Conservation (phyloP, 768 basidiomycete genomes). For the Pseudohyphozyma bogoriensis region DNA sequence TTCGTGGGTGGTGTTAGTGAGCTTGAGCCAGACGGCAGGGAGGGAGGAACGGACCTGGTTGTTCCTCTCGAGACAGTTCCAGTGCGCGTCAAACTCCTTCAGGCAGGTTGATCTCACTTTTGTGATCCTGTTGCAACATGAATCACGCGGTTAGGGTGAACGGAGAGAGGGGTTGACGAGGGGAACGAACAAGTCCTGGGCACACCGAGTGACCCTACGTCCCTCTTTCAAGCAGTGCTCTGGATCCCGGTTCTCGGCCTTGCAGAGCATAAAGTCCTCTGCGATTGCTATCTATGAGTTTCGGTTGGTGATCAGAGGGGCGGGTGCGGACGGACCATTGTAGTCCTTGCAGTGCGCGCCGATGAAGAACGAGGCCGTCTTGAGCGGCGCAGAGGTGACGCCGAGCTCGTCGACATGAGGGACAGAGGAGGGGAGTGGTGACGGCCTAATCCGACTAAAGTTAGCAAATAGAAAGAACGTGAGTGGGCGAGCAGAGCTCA, state of each 20-base stretch:
- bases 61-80: constrained; percentile 84
- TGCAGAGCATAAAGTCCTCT: constrained; percentile 98
- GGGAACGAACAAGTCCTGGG: constrained; percentile 65
- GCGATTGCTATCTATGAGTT: neutral
- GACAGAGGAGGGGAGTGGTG: constrained; percentile 41
- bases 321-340: constrained; percentile 54
- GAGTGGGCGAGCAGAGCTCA: neutral
- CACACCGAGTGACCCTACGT: constrained; percentile 86
- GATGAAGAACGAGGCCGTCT: constrained; percentile 94
- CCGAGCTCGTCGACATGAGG: constrained; percentile 84
- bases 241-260: constrained; percentile 78
- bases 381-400: constrained; percentile 79
- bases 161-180: neutral
- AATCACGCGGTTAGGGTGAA: neutral
- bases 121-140: constrained; percentile 51
- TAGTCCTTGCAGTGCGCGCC: constrained; percentile 90
- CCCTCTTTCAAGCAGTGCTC: constrained; percentile 93
- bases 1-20: neutral
- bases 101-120: constrained; percentile 91
- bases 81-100: constrained; percentile 77
- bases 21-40: neutral
- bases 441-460: constrained; percentile 31
- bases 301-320: neutral
- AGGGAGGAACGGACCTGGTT: constrained; percentile 66
- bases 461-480: neutral